Base-by-base conservation (phyloP, 441 rosid species). In the Mallotus japonicus region DNA sequence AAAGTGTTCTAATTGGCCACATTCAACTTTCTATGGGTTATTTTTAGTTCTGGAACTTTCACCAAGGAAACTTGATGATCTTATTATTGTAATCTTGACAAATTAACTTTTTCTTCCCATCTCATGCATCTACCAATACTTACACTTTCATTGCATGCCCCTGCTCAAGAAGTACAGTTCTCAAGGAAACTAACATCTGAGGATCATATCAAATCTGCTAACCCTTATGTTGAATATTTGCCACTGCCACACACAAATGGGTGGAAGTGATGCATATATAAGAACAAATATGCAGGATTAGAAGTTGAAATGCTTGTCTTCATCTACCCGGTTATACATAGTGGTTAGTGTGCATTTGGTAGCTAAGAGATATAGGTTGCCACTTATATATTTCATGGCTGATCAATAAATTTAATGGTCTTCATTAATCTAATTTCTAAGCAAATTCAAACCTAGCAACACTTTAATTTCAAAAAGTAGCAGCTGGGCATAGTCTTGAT, bases 81-180 rank as follows among this genome's bases (percentile, higher is more conserved):
- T 13, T 53, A 8, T 67, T 59, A 3, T 50, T 37, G 37, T 20
- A n/a, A 55, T 15, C 40, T 34, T 9, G 11, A 32, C 6, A 50
- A 17, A 15, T 60, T 40, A 20, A 19, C 6, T 53, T 62, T n/a
- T 32, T 22, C 7, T 10, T 65, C 20, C 28, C 20, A 32, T 44
- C 13, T 64, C 42, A 11, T 53, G 42, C 65, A 64, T 68, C 59
- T 50, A 58, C 75, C 75, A 20, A 4, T 46, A 12, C 22, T 55
- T 40, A 17, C 47, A 34, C 47, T 61, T 61, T 19, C 68, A 37
- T 56, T 54, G 60, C 55, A 14, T 74, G 61, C 65, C 51, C 46
- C 62, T 17, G 37, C 58, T 78, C 73, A 61, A 67, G 75, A 74
- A 76, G 67, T 62, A 60, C 57, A 20, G 54, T 65, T 62, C 49